Percentiles rank a stretch among this genome's conserved stretches.
Conservation (phyloP, 768 basidiomycete genomes). For the Lyophyllum atratum region DNA sequence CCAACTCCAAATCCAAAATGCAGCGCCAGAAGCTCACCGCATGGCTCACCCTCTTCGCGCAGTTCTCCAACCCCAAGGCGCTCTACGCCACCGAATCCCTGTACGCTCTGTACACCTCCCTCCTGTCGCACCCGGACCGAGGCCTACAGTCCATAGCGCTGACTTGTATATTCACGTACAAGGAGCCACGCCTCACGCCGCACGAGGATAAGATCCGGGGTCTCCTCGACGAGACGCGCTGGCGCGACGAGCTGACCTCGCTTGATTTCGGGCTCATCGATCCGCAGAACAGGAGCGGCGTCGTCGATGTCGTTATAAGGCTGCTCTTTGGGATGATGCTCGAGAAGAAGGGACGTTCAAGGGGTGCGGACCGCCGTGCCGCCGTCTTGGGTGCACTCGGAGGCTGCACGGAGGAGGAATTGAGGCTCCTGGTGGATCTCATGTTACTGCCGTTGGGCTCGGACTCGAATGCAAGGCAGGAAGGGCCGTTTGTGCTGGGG, state of each 20-base stretch:
- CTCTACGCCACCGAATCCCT: conserved; percentile 69
- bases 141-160: conserved; percentile 75
- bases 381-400: conserved; percentile 75
- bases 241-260: conserved; percentile 84
- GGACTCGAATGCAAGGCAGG: conserved; percentile 26
- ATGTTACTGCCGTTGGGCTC: conserved; percentile 78
- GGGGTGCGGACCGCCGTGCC: conserved; percentile 67
- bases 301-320: conserved; percentile 72
- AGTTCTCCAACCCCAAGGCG: conserved; percentile 93
- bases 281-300: conserved; percentile 56
- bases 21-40: conserved; percentile 63
- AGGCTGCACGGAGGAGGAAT: conserved; percentile 71
- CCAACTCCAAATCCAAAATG: too few relatives aligned
- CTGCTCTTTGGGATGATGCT: conserved; percentile 88
- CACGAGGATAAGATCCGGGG: conserved; percentile 67
- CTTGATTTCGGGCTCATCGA: conserved; percentile 64
- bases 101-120: conserved; percentile 63
- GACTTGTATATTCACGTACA: conserved; percentile 82
- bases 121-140: conserved; percentile 85
- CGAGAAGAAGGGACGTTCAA: conserved; percentile 69
- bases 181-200: conserved; percentile 53
- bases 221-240: conserved; percentile 82
- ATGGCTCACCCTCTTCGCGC: conserved; percentile 87
- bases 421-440: conserved; percentile 77
- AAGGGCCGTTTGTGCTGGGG: conserved; percentile 28